phyloP scores from a whole-genome alignment of 2,329 filamentous ascomycete species.

The Rutstroemia sp. region DNA sequence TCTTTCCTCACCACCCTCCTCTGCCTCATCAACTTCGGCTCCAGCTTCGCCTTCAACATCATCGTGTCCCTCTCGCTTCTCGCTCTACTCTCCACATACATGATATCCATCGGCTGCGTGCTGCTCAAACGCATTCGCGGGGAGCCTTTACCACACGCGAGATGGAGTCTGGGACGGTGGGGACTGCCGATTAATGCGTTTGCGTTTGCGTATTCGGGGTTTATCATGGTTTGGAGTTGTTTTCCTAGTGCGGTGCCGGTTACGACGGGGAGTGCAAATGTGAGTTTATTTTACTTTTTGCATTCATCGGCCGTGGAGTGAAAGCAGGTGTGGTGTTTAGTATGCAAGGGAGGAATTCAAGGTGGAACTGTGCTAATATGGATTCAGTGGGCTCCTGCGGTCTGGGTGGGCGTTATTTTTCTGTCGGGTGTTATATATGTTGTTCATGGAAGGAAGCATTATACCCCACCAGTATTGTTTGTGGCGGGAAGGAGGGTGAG shows the following conservation, averaged over 20 bases:
- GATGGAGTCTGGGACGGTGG: constrained; percentile 36
- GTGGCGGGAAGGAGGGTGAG: not conserved
- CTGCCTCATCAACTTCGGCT: constrained; percentile 41
- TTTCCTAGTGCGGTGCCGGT: constrained; percentile 37
- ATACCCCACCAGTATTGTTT: constrained; percentile 24
- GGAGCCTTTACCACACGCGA: constrained; percentile 33
- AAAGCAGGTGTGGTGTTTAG: too few species aligned
- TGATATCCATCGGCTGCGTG: constrained; percentile 40
- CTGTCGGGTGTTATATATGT: constrained; percentile 25
- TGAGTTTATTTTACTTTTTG: not conserved
- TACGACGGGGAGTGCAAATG: constrained; percentile 20
- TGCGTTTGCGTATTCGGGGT: constrained; percentile 37
- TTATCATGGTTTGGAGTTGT: constrained; percentile 41
- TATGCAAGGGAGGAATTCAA: not conserved
- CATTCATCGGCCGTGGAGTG: too few species aligned
- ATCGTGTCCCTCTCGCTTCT: constrained; percentile 44
- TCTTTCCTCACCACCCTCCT: constrained; percentile 16
- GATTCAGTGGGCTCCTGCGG: constrained; percentile 36
- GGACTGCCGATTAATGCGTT: constrained; percentile 37
- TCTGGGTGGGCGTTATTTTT: constrained; percentile 18
- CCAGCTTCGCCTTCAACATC: constrained; percentile 44
- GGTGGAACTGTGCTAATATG: constrained; percentile 12
- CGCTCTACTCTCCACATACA: constrained; percentile 44
- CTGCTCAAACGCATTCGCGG: constrained; percentile 30
- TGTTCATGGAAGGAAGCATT: constrained; percentile 29